Evolutionary conservation across 78 protist genomes (phyloP), one percentile per base, ranked within the genome.

Genomic region (Dictyostelium capitatum): DNA sequence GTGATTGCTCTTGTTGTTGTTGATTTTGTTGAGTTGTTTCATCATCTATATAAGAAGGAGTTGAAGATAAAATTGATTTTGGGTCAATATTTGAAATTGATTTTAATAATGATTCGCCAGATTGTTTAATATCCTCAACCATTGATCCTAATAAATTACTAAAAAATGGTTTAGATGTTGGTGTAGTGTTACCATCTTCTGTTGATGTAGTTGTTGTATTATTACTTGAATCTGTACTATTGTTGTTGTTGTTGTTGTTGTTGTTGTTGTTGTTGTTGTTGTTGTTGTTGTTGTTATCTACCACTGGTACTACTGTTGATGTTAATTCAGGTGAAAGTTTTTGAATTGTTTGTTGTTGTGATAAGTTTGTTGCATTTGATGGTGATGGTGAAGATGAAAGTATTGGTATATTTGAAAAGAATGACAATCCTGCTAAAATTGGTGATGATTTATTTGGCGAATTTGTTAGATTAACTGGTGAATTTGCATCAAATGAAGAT

Each of bases 121-220:
- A 72, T 7, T 72, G 28, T 67, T 67, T 67, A 6, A 67, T 67
- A 32, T 67, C 75, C 12, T 67, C 75, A 32, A 67, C 75, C 48
- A 67, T 67, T 67, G 75, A 67, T 3, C 75, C 75, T 30, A 67
- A 28, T 37, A 67, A 28, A 14, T 8, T 51, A 67, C 23, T 30
- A 17, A 67, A 67, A 67, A 67, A 32, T 28, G 43, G 75, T 67
- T 67, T 67, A 15, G 37, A 4, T 67, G 75, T 15, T 67, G 75
- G 43, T 17, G 47, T 28, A 32, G 12, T 32, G 7, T 12, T 25
- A 30, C 32, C 75, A 67, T 67, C 32, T 9, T 57, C 23, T 10
- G 11, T 17, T 0, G 9, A 20, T 59, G 69, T 23, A 2, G 43
- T 32, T 28, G 4, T 9, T 62, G 73, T 25, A 23, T 51, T 12